Evolutionary conservation across 148 eudicot species (phyloP), one percentile per base, ranked within the genome.

Genomic region (Chenopodium album): DNA sequence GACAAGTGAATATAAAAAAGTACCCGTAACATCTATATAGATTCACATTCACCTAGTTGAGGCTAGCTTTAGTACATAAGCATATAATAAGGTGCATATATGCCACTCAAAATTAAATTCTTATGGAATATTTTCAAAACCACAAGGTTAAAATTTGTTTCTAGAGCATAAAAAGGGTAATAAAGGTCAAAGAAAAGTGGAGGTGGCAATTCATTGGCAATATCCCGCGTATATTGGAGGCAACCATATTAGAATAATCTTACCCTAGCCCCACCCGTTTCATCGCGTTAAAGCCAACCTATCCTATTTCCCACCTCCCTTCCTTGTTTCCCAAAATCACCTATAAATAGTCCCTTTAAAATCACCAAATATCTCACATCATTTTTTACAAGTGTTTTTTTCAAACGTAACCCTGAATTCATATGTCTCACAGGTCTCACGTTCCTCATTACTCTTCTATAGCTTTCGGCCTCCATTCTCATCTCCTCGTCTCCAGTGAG

Each of bases 401-500:
- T 37, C 44, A 37, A 37, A 37, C 44, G 44, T 73, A 78, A 44
- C 19, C 22, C 52, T 22, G 54, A 28, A 20, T 56, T 85, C 86
- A 80, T 89, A 92, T 93, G 95, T 93, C 95, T 90, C 95, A 91
- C 22, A 90, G 97, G 71, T 77, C 95, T 26, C 52, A 67, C 84
- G 89, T 90, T 22, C 95, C 98, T 71, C 92, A 93, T 83, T 92
- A 79, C 8, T 88, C 92, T 17, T 92, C 92, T 28, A 81, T 89
- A 5, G 92, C 98, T 66, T 89, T 89, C 80, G 85, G 86, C 75
- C 90, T 86, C 78, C 92, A 89, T 81, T 93, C 95, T 23, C 94
- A 90, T 88, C 94, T 90, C 89, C 89, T 88, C 71, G 88, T 92
- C 34, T 89, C 92, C 89, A 88, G 89, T 87, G 93, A 92, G 84